These are phyloP conservation scores for Capillidium heterosporum DNA, from an alignment of 371 early-diverging fungal species.

Conservation along the genomic window DNA sequence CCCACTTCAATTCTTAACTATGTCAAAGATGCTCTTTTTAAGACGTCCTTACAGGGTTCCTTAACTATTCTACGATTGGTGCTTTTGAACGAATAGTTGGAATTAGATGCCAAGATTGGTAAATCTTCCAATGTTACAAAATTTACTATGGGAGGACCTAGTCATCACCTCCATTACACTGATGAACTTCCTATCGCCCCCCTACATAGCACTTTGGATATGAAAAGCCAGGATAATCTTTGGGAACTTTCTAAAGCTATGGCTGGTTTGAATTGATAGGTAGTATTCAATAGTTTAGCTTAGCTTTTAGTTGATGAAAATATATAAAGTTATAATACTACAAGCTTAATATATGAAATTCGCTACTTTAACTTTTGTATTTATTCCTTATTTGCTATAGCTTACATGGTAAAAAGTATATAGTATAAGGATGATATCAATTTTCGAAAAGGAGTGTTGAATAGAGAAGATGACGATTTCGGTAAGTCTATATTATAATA, in stretches of 20 bases:
- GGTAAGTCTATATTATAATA: too few species aligned
- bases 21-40: not conserved
- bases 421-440: too few species aligned
- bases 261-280: not conserved
- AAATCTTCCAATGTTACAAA: too few species aligned
- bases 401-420: too few species aligned
- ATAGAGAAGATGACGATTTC: too few species aligned
- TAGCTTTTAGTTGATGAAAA: too few species aligned
- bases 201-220: not conserved
- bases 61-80: not conserved
- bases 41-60: not conserved
- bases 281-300: not conserved
- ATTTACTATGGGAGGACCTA: not conserved
- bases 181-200: conserved; percentile 1
- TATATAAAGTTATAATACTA: too few species aligned
- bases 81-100: not conserved
- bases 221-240: not conserved
- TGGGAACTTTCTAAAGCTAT: not conserved
- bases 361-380: too few species aligned
- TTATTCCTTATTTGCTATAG: too few species aligned
- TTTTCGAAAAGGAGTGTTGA: too few species aligned
- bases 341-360: too few species aligned
- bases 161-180: not conserved
- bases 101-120: not conserved
- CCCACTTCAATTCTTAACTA: not conserved